phyloP scores from a whole-genome alignment of 495 filamentous ascomycete genomes.

The Penicillium fimorum region DNA sequence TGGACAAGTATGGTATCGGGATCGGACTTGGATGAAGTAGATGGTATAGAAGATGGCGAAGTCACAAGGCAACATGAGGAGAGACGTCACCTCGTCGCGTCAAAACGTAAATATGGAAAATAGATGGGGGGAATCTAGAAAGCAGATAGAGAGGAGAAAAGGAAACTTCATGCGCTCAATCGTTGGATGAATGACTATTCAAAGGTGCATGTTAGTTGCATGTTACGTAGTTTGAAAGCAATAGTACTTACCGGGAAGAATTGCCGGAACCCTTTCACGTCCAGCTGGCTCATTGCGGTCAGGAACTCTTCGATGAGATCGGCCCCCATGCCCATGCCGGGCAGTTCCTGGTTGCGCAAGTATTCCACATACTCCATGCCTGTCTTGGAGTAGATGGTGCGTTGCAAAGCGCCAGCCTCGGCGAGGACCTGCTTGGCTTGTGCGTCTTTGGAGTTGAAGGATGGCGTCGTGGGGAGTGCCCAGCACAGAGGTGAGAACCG shows the following conservation, averaged over 20 bases:
- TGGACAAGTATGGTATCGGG: neutral
- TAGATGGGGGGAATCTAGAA: slow-evolving; percentile 45
- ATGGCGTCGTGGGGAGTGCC: slow-evolving; percentile 70
- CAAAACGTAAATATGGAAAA: slow-evolving; percentile 31
- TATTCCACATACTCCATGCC: slow-evolving; percentile 60
- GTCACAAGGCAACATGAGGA: slow-evolving; percentile 17
- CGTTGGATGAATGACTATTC: slow-evolving; percentile 49
- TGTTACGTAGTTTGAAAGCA: neutral
- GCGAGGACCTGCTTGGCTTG: slow-evolving; percentile 78
- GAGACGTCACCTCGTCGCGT: slow-evolving; percentile 25
- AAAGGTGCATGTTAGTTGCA: slow-evolving; percentile 12
- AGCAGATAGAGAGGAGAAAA: slow-evolving; percentile 27
- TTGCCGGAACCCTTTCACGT: slow-evolving; percentile 53
- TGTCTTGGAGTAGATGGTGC: slow-evolving; percentile 82
- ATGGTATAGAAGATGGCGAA: slow-evolving; percentile 12
- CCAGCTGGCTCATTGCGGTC: slow-evolving; percentile 48
- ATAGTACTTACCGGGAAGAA: slow-evolving; percentile 49
- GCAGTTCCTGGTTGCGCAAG: slow-evolving; percentile 52
- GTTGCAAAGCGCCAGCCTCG: slow-evolving; percentile 81
- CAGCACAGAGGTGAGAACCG: slow-evolving; percentile 88
- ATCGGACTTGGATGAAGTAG: slow-evolving; percentile 5
- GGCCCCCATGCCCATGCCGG: slow-evolving; percentile 52
- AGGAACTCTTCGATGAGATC: slow-evolving; percentile 58
- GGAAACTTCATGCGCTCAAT: slow-evolving; percentile 43
- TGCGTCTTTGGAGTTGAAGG: slow-evolving; percentile 80